Percentiles rank a stretch among this genome's conserved stretches.
phyloP scores from a whole-genome alignment of 306 rosid genomes.

The Leucaena leucocephala region DNA sequence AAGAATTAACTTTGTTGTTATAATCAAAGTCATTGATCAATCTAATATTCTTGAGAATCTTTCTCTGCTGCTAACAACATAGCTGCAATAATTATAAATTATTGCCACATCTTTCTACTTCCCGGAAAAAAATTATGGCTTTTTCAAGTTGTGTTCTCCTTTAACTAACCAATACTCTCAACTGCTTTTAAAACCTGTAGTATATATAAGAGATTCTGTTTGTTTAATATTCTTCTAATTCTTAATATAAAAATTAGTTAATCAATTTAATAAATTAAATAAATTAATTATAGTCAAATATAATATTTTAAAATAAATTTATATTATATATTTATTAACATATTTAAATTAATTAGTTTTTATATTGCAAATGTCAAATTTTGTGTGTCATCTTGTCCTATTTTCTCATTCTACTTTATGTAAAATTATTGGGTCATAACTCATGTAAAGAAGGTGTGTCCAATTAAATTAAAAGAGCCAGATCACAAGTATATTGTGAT shows the following conservation, averaged over 20 bases:
- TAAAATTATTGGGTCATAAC: too few relatives aligned
- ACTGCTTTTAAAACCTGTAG: neutral
- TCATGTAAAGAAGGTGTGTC: neutral
- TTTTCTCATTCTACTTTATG: too few relatives aligned
- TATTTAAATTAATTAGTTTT: too few relatives aligned
- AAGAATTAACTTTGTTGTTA: neutral
- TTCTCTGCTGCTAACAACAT: constrained; percentile 33
- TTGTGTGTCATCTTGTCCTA: too few relatives aligned
- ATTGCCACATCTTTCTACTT: neutral
- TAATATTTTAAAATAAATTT: too few relatives aligned
- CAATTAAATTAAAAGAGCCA: neutral
- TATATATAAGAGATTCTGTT: neutral
- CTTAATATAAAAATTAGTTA: too few relatives aligned
- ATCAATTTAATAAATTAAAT: too few relatives aligned
- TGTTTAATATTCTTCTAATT: too few relatives aligned
- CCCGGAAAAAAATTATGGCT: neutral
- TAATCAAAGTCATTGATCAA: neutral
- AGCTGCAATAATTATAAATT: constrained; percentile 34
- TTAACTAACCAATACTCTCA: neutral
- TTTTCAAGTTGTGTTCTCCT: neutral
- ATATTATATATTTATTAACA: too few relatives aligned
- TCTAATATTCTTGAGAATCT: constrained; percentile 25
- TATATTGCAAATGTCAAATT: too few relatives aligned
- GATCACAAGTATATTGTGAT: constrained; percentile 22
- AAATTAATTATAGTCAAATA: too few relatives aligned